Percentiles rank a stretch among this genome's conserved stretches.
Evolutionary conservation across 208 protist genomes (phyloP).

Genomic region (Angomonas ambiguus): DNA sequence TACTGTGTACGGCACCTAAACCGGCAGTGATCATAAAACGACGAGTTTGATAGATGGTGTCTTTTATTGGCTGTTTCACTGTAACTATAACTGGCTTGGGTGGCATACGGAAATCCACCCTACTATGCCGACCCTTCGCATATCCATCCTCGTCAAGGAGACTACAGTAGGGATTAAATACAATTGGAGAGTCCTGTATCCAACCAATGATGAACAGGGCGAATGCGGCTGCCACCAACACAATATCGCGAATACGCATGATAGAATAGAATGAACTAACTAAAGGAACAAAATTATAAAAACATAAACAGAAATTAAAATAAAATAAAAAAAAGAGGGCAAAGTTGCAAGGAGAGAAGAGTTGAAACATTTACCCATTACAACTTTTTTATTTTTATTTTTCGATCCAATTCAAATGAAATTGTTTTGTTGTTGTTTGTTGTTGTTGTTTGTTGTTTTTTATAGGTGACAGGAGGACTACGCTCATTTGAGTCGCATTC

Average conservation of each 20-base stretch:
- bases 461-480: no score
- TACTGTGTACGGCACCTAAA: not conserved
- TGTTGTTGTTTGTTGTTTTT: no score
- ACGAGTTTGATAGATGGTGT: conserved; percentile 33
- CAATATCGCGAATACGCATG: conserved; percentile 81
- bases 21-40: conserved; percentile 22
- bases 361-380: not conserved
- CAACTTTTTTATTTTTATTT: not conserved
- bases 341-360: not conserved
- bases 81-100: conserved; percentile 62
- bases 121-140: not conserved
- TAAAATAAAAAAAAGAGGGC: not conserved
- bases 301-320: not conserved
- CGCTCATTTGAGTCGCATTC: not conserved
- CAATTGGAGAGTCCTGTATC: conserved; percentile 70
- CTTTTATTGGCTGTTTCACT: conserved; percentile 43
- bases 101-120: not conserved
- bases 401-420: not conserved
- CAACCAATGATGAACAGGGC: conserved; percentile 76
- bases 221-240: conserved; percentile 62
- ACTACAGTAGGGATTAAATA: conserved; percentile 56
- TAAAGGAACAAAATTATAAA: conserved; percentile 10
- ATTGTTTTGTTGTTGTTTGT: no score
- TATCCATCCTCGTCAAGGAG: conserved; percentile 32
- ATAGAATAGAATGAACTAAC: not conserved